These are phyloP conservation scores for Cutaneotrichosporon sp. DNA, from an alignment of 1,284 basidiomycete genomes.

Conservation along the genomic window DNA sequence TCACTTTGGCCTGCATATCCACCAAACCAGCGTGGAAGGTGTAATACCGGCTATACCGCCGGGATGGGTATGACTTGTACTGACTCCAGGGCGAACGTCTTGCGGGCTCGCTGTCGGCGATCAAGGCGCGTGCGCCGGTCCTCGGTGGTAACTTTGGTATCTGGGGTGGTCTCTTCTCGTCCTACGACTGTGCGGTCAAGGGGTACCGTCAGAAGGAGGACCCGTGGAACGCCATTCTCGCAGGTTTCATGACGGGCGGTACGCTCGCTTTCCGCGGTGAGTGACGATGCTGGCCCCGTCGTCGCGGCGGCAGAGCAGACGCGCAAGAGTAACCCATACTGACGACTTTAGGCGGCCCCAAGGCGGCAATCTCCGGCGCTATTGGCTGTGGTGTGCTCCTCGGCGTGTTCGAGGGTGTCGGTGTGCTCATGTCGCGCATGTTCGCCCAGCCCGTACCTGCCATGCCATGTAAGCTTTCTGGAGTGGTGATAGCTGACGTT, in stretches of 20 bases:
- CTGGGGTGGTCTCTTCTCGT: slow-evolving; percentile 96
- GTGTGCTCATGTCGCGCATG: slow-evolving; percentile 46
- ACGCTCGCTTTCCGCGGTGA: slow-evolving; percentile 88
- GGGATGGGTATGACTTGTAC: no score
- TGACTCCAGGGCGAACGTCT: slow-evolving; percentile 72
- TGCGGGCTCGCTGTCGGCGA: slow-evolving; percentile 87
- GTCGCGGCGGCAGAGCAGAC: no score
- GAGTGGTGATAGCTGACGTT: not conserved
- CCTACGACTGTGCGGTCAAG: slow-evolving; percentile 97
- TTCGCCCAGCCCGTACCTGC: slow-evolving; percentile 47
- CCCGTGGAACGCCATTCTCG: slow-evolving; percentile 98
- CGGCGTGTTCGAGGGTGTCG: slow-evolving; percentile 75
- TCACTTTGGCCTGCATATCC: no score
- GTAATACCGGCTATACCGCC: no score
- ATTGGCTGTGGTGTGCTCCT: slow-evolving; percentile 94
- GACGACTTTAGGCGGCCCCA: slow-evolving; percentile 69
- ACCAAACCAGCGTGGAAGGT: no score
- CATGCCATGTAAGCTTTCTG: slow-evolving; percentile 39
- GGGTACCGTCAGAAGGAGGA: slow-evolving; percentile 98
- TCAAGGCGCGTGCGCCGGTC: slow-evolving; percentile 97
- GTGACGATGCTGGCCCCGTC: slow-evolving; percentile 45
- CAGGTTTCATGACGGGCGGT: slow-evolving; percentile 97
- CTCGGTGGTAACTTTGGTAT: slow-evolving; percentile 97
- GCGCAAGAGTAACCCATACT: no score
- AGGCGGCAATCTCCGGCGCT: slow-evolving; percentile 80